A percentile compares a stretch with the other conserved stretches of the same genome.
phyloP scores from a whole-genome alignment of 257 asterid species.

The Solanum okadae region DNA sequence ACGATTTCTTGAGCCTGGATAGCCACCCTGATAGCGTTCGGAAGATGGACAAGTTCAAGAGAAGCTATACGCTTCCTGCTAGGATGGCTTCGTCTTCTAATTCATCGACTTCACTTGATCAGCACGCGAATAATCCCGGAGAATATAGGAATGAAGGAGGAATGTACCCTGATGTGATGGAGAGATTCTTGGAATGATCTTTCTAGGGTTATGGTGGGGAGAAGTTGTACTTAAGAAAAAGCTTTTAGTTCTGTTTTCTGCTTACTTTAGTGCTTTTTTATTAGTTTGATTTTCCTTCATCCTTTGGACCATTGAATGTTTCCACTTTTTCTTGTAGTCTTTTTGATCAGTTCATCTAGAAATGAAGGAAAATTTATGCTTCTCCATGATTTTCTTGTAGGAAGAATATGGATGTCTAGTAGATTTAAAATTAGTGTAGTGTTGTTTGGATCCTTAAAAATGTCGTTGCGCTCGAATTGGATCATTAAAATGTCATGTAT shows the following conservation, averaged over 20 bases:
- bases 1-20: constrained; percentile 78
- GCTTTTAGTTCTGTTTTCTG: constrained; percentile 12
- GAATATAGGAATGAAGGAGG: constrained; percentile 65
- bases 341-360: background rate
- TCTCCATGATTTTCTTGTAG: background rate
- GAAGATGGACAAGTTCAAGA: constrained; percentile 70
- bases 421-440: background rate
- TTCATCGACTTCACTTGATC: constrained; percentile 68
- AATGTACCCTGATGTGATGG: constrained; percentile 88
- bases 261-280: background rate
- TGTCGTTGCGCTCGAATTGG: rapidly evolving
- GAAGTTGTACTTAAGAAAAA: constrained; percentile 28
- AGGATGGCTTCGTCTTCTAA: constrained; percentile 64
- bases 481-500: background rate
- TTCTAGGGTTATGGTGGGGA: background rate
- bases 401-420: background rate
- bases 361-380: background rate
- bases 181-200: constrained; percentile 67
- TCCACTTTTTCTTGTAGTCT: constrained; percentile 2
- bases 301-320: background rate
- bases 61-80: constrained; percentile 81
- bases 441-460: background rate
- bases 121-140: constrained; percentile 45
- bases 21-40: constrained; percentile 29
- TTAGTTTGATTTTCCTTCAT: background rate